These are phyloP conservation scores for Chlorella sp. DNA, from an alignment of 139 green algal species.

Conservation along the genomic window DNA sequence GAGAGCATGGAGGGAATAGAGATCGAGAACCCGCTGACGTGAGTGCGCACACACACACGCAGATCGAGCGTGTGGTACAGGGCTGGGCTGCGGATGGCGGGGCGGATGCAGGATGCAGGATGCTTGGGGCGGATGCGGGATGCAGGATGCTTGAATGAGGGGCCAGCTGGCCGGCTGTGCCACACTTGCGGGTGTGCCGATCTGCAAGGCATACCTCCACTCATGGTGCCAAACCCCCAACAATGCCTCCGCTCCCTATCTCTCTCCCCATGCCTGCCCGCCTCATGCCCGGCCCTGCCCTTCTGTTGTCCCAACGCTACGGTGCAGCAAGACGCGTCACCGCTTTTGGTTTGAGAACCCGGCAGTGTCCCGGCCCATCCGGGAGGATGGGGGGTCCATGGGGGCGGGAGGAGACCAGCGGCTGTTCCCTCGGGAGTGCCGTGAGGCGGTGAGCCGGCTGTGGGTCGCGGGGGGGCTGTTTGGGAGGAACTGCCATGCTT, in stretches of 20 bases:
- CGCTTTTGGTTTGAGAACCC: constrained; percentile 79
- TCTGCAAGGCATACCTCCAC: neutral
- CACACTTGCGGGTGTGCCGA: no score
- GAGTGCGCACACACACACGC: neutral
- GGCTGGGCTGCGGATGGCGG: no score
- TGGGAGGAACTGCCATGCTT: neutral
- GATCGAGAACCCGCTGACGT: constrained; percentile 38
- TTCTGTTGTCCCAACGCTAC: neutral
- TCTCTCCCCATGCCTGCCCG: neutral
- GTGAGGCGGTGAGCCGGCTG: constrained; percentile 71
- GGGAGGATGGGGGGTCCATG: constrained; percentile 52
- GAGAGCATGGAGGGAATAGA: constrained; percentile 76
- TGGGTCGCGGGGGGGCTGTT: neutral
- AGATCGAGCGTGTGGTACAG: no score
- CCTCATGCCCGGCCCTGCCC: constrained; percentile 56
- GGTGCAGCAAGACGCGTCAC: constrained; percentile 50
- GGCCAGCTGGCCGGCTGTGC: no score
- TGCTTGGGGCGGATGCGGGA: no score
- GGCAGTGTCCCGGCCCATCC: constrained; percentile 56
- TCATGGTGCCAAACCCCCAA: no score
- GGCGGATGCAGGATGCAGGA: no score
- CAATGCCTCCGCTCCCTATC: no score
- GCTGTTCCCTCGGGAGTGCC: constrained; percentile 83
- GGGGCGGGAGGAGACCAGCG: constrained; percentile 44
- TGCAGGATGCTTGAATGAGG: no score